Evolutionary conservation across 2,329 filamentous ascomycete species (phyloP), one percentile per base, ranked within the genome.

Genomic region (Emmonsiellopsis sp.): DNA sequence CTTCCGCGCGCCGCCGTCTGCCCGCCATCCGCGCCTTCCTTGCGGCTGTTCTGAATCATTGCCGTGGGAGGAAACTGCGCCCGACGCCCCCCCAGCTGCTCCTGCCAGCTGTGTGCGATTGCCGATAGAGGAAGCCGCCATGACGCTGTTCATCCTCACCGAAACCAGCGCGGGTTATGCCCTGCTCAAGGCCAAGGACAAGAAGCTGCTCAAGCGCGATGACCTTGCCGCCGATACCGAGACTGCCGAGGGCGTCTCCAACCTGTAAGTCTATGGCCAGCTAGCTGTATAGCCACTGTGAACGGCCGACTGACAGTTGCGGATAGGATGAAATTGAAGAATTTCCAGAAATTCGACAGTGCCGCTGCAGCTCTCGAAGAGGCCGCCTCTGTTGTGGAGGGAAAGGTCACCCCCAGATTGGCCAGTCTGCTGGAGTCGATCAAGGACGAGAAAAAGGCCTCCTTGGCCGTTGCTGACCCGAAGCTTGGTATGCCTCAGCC

Each of bases 151-250:
- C 75, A 87, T 96, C 75, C 84, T 96, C 65, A 86, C 86, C 67
- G 91, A 96, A 77, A 96, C 91, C 71, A 88, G 88, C 74, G 91
- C 91, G 64, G 95, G 93, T 71, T 97, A 97, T 78, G 93, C 91
- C 73, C 83, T 98, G 71, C 90, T 98, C 78, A 97, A 98, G 81
- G 87, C 92, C 64, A 89, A 91, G 72, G 92, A 97, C 81, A 97
- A 96, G 83, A 97, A 97, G 79, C 82, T 97, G 56, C 79, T 98
- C 61, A 93, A 95, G 74, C 85, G 87, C 66, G 86, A 92, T 74
- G 84, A 91, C 67, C 74, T 95, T 58, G 80, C 82, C 52, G 79
- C 83, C 58, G 84, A 93, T 70, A 79, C 90, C 57, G 81, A 84
- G 60, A 86, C 86, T 56, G 84, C 89, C 37, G 90, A 96, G 72